Base-by-base conservation (phyloP, 2,329 filamentous ascomycete species). In the Stylonectria norvegica region DNA sequence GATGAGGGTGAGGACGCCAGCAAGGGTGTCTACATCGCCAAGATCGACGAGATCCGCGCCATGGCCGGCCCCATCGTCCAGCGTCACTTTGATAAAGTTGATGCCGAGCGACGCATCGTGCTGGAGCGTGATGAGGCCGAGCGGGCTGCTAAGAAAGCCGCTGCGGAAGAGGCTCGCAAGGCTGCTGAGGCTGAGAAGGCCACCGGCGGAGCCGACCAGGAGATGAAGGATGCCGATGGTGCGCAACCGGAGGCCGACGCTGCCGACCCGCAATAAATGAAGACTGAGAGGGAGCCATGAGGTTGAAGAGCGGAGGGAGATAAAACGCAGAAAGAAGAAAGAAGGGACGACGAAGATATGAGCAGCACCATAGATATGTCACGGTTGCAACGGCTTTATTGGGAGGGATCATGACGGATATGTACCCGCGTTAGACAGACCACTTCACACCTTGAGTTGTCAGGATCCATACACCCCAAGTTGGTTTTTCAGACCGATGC, bases 1-100 rank as follows among this genome's bases (percentile, higher is more conserved):
- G 91, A 96, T 39, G 93, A 97, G 40, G 93, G 93, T 45, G 90
- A 96, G 50, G 93, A 98, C 65, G 81, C 89, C 53, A 86, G 86
- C 60, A 97, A 97, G 78, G 89, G 86, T 39, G 79, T 93, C 60
- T 98, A 98, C 71, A 73, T 94, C 47, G 79, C 88, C 70, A 98
- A 97, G 81, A 84, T 93, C 67, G 93, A 97, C 49, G 93, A 98
- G 68, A 89, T 98, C 66, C 86, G 89, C 55, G 81, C 87, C 53
- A 78, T 95, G 59, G 87, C 89, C 33, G 93, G 90, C 12, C 91
- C 93, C 43, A 88, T 98, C 60, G 81, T 89, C 51, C 89, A 95
- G 73, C 86, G 91, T 55, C 89, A 95, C 77, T 90, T 91, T 65
- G 93, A 98, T 67, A 95, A 95, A 75, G 72, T 89, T 50, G 88